Conservation (phyloP, 192 early-diverging fungal species). For the Phycomyces nitens region DNA sequence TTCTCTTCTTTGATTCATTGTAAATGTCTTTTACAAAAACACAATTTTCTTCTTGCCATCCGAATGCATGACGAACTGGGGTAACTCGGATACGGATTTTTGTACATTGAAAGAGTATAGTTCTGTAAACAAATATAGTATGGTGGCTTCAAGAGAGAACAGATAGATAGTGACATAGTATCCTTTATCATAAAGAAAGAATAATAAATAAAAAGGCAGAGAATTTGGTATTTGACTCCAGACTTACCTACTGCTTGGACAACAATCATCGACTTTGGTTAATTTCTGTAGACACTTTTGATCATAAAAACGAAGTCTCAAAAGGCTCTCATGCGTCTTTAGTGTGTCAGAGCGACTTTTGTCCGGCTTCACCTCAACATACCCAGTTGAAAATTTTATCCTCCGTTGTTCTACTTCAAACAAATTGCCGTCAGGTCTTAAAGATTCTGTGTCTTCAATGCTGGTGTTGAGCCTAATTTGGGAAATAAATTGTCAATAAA, state of each 20-base stretch:
- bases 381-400: slow-evolving; percentile 8
- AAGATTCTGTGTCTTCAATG: neutral
- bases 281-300: no score
- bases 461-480: slow-evolving; percentile 8
- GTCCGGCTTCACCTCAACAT: slow-evolving; percentile 9
- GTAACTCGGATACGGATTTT: slow-evolving; percentile 1
- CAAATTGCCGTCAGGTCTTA: neutral
- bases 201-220: neutral
- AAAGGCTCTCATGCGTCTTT: slow-evolving; percentile 3
- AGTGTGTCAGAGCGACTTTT: slow-evolving; percentile 4
- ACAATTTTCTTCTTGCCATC: neutral
- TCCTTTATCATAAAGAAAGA: slow-evolving; percentile 8
- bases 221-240: no score
- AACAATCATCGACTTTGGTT: slow-evolving; percentile 4
- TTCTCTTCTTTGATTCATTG: slow-evolving; percentile 12
- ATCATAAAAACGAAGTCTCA: no score
- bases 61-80: neutral
- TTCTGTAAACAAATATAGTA: slow-evolving; percentile 1
- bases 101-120: slow-evolving; percentile 1
- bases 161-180: slow-evolving; percentile 9
- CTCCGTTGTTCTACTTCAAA: slow-evolving; percentile 11
- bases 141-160: slow-evolving; percentile 4
- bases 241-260: slow-evolving; percentile 4
- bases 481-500: slow-evolving; percentile 9
- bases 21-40: neutral